Evolutionary conservation across 176 grass and related monocot genomes (phyloP).

Genomic region (Urochloa ruziziensis): DNA sequence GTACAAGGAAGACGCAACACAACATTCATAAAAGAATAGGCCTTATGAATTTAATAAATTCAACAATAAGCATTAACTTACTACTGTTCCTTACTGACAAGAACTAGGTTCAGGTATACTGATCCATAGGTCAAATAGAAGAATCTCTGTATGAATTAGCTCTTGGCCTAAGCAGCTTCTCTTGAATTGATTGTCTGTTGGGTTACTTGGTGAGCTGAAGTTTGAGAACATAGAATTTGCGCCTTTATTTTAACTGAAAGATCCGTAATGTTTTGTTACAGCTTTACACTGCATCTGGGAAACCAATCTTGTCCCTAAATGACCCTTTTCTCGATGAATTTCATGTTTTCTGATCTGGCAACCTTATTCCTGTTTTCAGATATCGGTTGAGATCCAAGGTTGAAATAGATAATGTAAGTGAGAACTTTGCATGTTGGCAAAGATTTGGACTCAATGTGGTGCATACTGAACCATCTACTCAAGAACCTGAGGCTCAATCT

Average conservation of each 20-base stretch:
- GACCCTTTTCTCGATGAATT: background rate
- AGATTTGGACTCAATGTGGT: constrained; percentile 51
- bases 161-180: background rate
- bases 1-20: too few relatives aligned
- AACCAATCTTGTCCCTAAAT: background rate
- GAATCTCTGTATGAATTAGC: background rate
- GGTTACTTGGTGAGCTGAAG: background rate
- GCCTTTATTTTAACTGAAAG: background rate
- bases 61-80: too few relatives aligned
- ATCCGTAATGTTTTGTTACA: background rate
- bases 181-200: background rate
- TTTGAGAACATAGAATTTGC: background rate
- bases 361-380: constrained; percentile 25
- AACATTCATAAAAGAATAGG: too few relatives aligned
- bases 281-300: background rate
- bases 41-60: too few relatives aligned
- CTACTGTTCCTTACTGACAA: too few relatives aligned
- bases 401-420: constrained; percentile 81
- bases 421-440: constrained; percentile 90
- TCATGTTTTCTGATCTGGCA: background rate
- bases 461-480: constrained; percentile 40
- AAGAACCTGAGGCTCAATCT: constrained; percentile 72
- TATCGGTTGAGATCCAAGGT: constrained; percentile 76
- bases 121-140: background rate
- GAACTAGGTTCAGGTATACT: too few relatives aligned